Conservation (phyloP, 306 rosid genomes). For the Abrus pulchellus region DNA sequence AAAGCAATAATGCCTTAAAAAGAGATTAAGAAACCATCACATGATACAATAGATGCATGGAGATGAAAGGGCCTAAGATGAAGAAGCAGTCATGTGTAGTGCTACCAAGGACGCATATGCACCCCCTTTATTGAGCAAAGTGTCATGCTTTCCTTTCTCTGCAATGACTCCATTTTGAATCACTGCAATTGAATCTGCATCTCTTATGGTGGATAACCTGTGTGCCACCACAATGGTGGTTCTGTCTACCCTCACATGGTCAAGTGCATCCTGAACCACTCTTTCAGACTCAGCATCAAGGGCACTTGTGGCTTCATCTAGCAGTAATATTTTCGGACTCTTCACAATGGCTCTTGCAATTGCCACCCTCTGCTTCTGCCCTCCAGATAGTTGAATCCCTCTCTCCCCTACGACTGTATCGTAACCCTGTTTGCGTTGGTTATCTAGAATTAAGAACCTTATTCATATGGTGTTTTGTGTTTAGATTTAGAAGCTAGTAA, state of each 20-base stretch:
- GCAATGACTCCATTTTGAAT: constrained; percentile 71
- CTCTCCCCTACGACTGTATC: constrained; percentile 76
- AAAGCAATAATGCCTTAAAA: neutral
- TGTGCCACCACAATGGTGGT: constrained; percentile 82
- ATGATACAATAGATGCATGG: neutral
- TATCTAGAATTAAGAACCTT: neutral
- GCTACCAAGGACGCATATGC: constrained; percentile 74
- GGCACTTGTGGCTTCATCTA: constrained; percentile 88
- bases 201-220: constrained; percentile 69
- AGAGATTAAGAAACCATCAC: neutral
- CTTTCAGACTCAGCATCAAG: constrained; percentile 86
- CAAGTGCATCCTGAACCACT: constrained; percentile 80
- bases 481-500: neutral
- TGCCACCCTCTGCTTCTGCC: constrained; percentile 86
- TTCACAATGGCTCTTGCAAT: constrained; percentile 77
- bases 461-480: neutral
- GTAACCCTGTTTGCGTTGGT: constrained; percentile 63
- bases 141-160: constrained; percentile 79
- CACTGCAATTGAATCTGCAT: constrained; percentile 74
- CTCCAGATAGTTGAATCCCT: constrained; percentile 80
- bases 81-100: constrained; percentile 52
- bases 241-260: constrained; percentile 63
- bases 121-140: constrained; percentile 67
- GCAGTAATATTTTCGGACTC: constrained; percentile 70
- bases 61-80: constrained; percentile 50